Conservation (phyloP, 2,329 filamentous ascomycete species). For the Balansia obtecta region DNA sequence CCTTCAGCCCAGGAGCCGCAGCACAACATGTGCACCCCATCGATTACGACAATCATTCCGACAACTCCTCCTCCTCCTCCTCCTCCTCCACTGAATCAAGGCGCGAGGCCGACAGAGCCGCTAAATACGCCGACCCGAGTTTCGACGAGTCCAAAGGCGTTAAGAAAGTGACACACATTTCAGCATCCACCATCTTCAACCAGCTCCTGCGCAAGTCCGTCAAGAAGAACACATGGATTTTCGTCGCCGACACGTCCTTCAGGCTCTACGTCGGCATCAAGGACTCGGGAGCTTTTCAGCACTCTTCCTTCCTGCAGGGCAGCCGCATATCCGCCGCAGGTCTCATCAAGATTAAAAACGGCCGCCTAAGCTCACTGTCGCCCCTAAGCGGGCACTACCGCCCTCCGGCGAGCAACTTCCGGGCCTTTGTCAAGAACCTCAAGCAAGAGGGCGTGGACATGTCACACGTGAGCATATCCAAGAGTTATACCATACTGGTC, state of each 20-base stretch:
- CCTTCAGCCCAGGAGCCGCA: constrained; percentile 24
- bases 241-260: constrained; percentile 76
- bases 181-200: constrained; percentile 62
- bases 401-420: constrained; percentile 71
- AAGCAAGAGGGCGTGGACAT: constrained; percentile 67
- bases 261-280: constrained; percentile 86
- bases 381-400: constrained; percentile 72
- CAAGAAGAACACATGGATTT: constrained; percentile 87
- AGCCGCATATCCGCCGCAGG: constrained; percentile 72
- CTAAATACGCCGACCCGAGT: constrained; percentile 53
- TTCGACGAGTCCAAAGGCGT: constrained; percentile 47
- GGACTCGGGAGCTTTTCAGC: constrained; percentile 76
- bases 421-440: constrained; percentile 64
- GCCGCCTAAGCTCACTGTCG: constrained; percentile 60
- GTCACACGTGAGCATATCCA: constrained; percentile 63
- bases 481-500: constrained; percentile 70
- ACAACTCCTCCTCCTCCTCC: too few relatives aligned
- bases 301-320: constrained; percentile 80
- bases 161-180: constrained; percentile 47
- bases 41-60: constrained; percentile 13
- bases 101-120: constrained; percentile 46
- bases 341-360: constrained; percentile 72
- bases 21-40: constrained; percentile 7
- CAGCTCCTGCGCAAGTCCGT: constrained; percentile 67
- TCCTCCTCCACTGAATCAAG: constrained; percentile 29